phyloP scores from a whole-genome alignment of 352 stramenopile genomes.

The Globisporangium ultimum region DNA sequence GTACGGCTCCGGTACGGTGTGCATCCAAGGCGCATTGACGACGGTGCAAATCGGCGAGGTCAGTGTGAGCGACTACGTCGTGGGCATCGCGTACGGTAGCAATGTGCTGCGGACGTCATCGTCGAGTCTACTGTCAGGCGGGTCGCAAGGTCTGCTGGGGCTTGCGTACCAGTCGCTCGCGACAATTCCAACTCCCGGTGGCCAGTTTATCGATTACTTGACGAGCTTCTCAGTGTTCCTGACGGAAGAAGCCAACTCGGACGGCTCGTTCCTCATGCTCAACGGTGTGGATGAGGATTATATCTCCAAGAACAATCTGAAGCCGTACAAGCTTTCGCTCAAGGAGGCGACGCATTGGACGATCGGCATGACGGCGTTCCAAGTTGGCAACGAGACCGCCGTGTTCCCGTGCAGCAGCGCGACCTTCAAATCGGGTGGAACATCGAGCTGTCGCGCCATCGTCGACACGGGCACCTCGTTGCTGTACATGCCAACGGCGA shows the following conservation, averaged over 20 bases:
- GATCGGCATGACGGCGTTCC: constrained; percentile 57
- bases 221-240: constrained; percentile 70
- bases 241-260: constrained; percentile 29
- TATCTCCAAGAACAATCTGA: constrained; percentile 42
- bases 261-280: constrained; percentile 64
- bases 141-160: constrained; percentile 60
- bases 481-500: constrained; percentile 41
- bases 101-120: constrained; percentile 43
- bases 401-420: constrained; percentile 38
- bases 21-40: constrained; percentile 37
- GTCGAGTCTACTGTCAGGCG: constrained; percentile 33
- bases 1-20: constrained; percentile 68
- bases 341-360: constrained; percentile 59
- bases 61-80: constrained; percentile 39
- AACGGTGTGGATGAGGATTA: constrained; percentile 63
- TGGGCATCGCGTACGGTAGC: constrained; percentile 46
- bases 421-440: neutral
- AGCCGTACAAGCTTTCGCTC: constrained; percentile 40
- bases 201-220: constrained; percentile 61
- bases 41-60: constrained; percentile 48
- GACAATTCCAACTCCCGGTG: constrained; percentile 36
- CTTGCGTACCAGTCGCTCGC: constrained; percentile 55
- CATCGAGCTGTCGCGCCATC: constrained; percentile 34
- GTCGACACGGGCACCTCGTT: constrained; percentile 68
- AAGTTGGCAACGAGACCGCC: constrained; percentile 33